These are phyloP conservation scores for Naganishia sp. DNA, from an alignment of 1,284 basidiomycete species.

Conservation along the genomic window DNA sequence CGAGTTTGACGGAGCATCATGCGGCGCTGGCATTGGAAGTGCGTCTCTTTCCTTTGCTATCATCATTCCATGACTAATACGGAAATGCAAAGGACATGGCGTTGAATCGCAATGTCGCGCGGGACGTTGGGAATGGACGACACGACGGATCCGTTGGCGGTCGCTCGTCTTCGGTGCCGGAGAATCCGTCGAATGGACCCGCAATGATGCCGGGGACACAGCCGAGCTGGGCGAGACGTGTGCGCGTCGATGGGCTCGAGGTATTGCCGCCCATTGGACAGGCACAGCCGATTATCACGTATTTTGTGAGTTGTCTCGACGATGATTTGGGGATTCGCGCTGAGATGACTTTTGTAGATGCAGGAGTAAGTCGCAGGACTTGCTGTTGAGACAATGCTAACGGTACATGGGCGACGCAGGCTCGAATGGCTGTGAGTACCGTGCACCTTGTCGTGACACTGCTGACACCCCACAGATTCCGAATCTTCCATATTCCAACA, in stretches of 20 bases:
- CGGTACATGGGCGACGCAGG: not conserved
- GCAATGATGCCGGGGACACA: conserved; percentile 18
- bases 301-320: conserved; percentile 6
- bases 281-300: conserved; percentile 19
- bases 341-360: conserved; percentile 11
- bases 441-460: not conserved
- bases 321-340: not conserved
- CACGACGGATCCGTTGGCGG: not conserved
- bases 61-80: too few relatives aligned
- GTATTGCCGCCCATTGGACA: conserved; percentile 13
- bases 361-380: conserved; percentile 9
- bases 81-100: conserved; percentile 8
- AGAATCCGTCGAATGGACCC: not conserved
- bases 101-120: conserved; percentile 18
- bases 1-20: conserved; percentile 28
- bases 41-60: too few relatives aligned
- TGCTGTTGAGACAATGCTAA: too few relatives aligned
- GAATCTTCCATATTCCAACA: conserved; percentile 37
- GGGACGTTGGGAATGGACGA: not conserved
- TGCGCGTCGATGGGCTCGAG: conserved; percentile 6
- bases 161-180: not conserved
- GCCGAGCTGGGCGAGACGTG: conserved; percentile 17
- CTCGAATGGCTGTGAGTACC: conserved; percentile 21
- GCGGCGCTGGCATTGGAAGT: conserved; percentile 28
- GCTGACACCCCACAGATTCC: conserved; percentile 17